Conservation (phyloP, 352 stramenopile genomes). For the Phytophthora crassamura region DNA sequence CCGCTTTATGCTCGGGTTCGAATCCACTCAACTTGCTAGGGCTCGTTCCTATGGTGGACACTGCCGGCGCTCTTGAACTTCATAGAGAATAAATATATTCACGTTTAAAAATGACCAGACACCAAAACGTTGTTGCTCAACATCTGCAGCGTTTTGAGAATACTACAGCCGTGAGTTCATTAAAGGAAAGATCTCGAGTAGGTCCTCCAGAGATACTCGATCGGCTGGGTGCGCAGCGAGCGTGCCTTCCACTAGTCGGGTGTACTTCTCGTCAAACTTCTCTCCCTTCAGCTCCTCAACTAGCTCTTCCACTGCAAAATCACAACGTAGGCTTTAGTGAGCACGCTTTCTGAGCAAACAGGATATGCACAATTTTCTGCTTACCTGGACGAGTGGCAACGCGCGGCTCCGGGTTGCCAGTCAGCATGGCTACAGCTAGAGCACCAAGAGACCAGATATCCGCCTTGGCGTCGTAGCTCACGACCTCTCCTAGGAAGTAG, state of each 20-base stretch:
- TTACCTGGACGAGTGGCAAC: slow-evolving; percentile 71
- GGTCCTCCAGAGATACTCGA: slow-evolving; percentile 47
- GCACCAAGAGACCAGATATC: slow-evolving; percentile 87
- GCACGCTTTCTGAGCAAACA: not conserved
- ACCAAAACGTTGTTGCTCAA: not conserved
- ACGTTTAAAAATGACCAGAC: slow-evolving; percentile 6
- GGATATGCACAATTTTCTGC: not conserved
- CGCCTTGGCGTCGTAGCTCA: slow-evolving; percentile 72
- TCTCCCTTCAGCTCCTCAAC: slow-evolving; percentile 49
- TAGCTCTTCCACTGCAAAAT: slow-evolving; percentile 59
- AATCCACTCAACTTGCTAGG: too few species aligned
- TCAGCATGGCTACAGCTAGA: slow-evolving; percentile 74
- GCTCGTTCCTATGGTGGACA: too few species aligned
- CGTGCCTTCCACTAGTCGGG: slow-evolving; percentile 48
- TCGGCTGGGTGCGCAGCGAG: slow-evolving; percentile 51
- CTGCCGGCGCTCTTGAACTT: not conserved
- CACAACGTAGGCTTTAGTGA: slow-evolving; percentile 6
- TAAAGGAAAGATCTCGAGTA: slow-evolving; percentile 47
- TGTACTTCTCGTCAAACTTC: slow-evolving; percentile 41
- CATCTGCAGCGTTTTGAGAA: not conserved
- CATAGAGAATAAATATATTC: slow-evolving; percentile 47
- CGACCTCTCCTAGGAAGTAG: slow-evolving; percentile 74
- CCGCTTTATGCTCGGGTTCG: slow-evolving; percentile 4
- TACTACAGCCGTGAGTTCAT: slow-evolving; percentile 56
- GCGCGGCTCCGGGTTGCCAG: slow-evolving; percentile 65